Conservation (phyloP, 257 asterid species). For the Solanum chmielewskii region DNA sequence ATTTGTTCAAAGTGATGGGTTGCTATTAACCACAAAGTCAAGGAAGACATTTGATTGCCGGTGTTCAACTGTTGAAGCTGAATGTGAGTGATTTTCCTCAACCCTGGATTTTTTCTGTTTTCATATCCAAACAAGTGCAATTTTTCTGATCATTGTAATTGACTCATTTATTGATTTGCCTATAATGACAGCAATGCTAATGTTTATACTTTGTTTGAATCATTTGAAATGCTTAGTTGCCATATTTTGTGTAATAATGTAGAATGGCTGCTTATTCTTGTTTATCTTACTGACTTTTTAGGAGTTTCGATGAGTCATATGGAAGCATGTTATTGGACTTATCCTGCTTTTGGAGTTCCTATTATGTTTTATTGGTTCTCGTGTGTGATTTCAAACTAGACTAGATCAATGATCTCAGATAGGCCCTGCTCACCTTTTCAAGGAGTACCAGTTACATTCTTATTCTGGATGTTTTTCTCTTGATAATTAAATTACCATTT, state of each 20-base stretch:
- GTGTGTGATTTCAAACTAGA: background rate
- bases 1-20: constrained; percentile 22
- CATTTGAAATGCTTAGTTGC: background rate
- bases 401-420: background rate
- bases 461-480: background rate
- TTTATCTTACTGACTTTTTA: background rate
- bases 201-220: background rate
- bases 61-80: constrained; percentile 28
- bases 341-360: background rate
- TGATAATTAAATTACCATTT: background rate
- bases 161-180: background rate
- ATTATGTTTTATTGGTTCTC: background rate
- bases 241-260: background rate
- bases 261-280: background rate
- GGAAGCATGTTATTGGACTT: background rate
- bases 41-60: constrained; percentile 26
- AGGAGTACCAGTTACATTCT: background rate
- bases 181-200: background rate
- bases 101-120: background rate
- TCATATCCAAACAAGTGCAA: background rate
- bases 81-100: constrained; percentile 22
- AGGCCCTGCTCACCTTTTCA: background rate
- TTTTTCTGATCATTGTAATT: background rate
- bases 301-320: background rate
- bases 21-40: constrained; percentile 22